Conservation (phyloP, 179 eudicot genomes). For the Beta macrorhiza region DNA sequence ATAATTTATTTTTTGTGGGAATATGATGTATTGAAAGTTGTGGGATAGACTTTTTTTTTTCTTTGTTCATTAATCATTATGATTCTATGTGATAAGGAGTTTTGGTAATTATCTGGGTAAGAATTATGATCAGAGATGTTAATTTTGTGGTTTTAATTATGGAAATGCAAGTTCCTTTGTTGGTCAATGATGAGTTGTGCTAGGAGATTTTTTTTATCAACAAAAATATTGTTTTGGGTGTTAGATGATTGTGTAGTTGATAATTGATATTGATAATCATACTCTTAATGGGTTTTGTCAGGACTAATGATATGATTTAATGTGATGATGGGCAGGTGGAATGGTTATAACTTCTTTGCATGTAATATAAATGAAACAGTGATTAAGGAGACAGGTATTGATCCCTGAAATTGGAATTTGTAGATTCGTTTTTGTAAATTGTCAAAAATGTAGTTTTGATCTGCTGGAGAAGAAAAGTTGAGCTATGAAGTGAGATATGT, state of each 20-base stretch:
- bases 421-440: neutral
- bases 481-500: neutral
- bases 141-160: slow-evolving; percentile 4
- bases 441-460: neutral
- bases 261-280: neutral
- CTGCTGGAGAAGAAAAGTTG: too few relatives aligned
- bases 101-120: neutral
- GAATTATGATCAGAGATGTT: slow-evolving; percentile 3
- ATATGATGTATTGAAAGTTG: neutral
- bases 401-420: neutral
- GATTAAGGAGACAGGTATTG: slow-evolving; percentile 82
- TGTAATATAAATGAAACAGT: slow-evolving; percentile 77
- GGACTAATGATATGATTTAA: slow-evolving; percentile 11
- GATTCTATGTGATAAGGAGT: slow-evolving; percentile 10
- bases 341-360: slow-evolving; percentile 93
- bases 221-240: too few relatives aligned
- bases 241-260: neutral
- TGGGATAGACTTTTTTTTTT: neutral
- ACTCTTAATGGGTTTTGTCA: neutral
- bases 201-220: neutral
- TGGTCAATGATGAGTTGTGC: slow-evolving; percentile 1
- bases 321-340: slow-evolving; percentile 65
- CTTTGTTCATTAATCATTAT: neutral
- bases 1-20: neutral
- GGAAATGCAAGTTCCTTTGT: slow-evolving; percentile 5